These are phyloP conservation scores for Gossypium gossypioides DNA, from an alignment of 441 rosid genomes.

Conservation along the genomic window DNA sequence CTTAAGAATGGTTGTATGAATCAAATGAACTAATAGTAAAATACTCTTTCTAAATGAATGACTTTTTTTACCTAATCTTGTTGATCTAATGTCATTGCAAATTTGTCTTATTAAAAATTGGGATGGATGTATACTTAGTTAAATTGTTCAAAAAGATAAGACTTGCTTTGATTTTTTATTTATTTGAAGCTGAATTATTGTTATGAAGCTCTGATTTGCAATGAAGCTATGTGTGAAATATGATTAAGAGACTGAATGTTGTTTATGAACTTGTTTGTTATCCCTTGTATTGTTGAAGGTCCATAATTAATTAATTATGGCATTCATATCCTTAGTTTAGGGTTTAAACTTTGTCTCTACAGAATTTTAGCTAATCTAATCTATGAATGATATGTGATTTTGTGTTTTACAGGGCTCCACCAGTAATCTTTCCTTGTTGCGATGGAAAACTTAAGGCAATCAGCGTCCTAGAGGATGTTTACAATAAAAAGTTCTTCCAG, in stretches of 20 bases:
- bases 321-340: neutral
- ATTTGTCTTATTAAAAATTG: neutral
- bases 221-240: neutral
- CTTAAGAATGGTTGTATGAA: neutral
- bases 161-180: neutral
- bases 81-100: neutral
- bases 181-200: neutral
- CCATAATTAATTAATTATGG: neutral
- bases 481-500: no score
- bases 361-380: neutral
- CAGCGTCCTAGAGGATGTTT: no score
- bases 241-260: neutral
- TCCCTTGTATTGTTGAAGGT: neutral
- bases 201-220: neutral
- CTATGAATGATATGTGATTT: no score
- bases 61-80: neutral
- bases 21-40: neutral
- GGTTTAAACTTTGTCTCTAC: neutral
- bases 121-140: no score
- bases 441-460: no score
- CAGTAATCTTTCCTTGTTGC: no score
- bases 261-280: neutral
- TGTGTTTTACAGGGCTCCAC: no score
- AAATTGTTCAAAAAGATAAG: no score
- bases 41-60: neutral